Evolutionary conservation across 495 filamentous ascomycete genomes (phyloP).

Genomic region (Articulospora tetracladia): DNA sequence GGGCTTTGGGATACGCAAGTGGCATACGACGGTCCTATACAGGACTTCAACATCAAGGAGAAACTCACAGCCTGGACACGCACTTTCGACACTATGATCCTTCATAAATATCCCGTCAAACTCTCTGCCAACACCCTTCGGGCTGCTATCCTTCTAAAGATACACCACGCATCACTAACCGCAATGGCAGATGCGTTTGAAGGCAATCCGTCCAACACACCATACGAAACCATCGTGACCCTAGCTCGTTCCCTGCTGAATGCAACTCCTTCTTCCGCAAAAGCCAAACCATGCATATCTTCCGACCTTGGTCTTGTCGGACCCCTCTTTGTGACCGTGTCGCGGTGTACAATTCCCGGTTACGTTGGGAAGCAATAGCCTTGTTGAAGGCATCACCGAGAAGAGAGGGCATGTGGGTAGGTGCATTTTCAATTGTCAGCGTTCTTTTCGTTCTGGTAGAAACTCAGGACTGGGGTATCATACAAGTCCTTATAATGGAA

Average conservation of each 20-base stretch:
- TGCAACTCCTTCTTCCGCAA: neutral
- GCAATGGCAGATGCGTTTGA: neutral
- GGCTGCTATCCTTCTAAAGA: too few relatives aligned
- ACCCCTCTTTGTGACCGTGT: neutral
- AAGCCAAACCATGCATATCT: neutral
- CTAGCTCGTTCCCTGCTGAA: neutral
- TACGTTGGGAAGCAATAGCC: neutral
- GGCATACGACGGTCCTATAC: neutral
- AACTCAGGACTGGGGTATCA: too few relatives aligned
- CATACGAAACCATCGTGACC: neutral
- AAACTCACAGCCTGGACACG: neutral
- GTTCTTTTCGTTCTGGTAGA: too few relatives aligned
- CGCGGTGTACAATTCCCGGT: neutral
- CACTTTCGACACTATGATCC: neutral
- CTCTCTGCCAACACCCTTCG: too few relatives aligned
- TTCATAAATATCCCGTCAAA: neutral
- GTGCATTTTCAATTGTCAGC: too few relatives aligned
- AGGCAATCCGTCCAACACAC: neutral
- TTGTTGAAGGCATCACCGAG: neutral
- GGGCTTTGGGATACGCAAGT: neutral
- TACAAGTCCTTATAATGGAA: too few relatives aligned
- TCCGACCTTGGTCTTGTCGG: neutral
- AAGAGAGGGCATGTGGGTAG: neutral
- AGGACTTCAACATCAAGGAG: neutral
- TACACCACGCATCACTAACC: neutral